Evolutionary conservation across 139 green algal genomes (phyloP).

Genomic region (Edaphochlamys debaryana): DNA sequence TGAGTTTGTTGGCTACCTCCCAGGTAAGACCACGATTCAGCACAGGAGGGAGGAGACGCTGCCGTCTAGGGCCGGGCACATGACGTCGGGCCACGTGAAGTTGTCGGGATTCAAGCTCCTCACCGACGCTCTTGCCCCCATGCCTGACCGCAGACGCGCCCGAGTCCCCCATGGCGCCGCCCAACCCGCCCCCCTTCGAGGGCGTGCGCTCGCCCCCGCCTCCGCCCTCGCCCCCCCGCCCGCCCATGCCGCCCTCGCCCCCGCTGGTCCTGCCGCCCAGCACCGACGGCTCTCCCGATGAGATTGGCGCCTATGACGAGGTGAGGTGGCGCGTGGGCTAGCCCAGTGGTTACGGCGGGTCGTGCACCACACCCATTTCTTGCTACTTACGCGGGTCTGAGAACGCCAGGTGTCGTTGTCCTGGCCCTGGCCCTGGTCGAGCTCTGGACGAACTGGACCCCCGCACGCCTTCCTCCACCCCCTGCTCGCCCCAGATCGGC

Average conservation of each 20-base stretch:
- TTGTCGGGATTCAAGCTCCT: no score
- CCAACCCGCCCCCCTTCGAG: neutral
- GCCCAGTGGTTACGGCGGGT: neutral
- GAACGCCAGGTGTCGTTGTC: neutral
- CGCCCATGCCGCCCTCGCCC: constrained; percentile 1
- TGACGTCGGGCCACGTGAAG: no score
- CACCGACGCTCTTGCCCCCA: no score
- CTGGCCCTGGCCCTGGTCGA: neutral
- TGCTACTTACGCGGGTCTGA: no score
- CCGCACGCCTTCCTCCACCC: neutral
- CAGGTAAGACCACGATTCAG: no score
- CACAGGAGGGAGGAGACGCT: no score
- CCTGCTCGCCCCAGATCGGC: neutral
- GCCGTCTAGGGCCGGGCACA: no score
- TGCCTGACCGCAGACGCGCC: no score
- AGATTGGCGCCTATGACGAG: constrained; percentile 18
- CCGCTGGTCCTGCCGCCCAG: neutral
- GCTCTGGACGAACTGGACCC: neutral
- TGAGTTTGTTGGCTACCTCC: constrained; percentile 34
- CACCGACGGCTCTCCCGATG: neutral
- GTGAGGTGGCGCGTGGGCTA: neutral
- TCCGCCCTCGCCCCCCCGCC: neutral
- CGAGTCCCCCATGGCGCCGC: neutral
- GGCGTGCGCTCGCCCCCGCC: neutral
- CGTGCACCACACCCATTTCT: no score